These are phyloP conservation scores for Backusella circina DNA, from an alignment of 192 early-diverging fungal genomes.

Conservation along the genomic window DNA sequence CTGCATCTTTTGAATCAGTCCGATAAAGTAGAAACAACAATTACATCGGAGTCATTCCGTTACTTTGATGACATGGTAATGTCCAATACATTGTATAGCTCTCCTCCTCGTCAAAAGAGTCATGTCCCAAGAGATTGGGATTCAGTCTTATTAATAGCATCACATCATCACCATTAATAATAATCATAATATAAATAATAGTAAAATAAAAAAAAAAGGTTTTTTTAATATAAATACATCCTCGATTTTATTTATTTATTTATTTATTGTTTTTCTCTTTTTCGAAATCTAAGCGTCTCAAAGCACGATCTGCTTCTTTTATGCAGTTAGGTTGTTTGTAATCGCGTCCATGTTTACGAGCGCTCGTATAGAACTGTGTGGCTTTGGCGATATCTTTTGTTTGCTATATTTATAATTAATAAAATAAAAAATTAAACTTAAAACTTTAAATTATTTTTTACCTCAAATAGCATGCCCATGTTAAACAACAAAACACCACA, in stretches of 20 bases:
- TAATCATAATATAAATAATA: neutral
- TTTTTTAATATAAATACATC: neutral
- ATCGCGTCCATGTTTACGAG: constrained; percentile 39
- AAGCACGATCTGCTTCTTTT: constrained; percentile 37
- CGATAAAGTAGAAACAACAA: constrained; percentile 11
- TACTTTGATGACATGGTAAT: constrained; percentile 11
- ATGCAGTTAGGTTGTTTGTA: constrained; percentile 36
- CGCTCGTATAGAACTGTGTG: constrained; percentile 35
- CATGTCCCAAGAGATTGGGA: neutral
- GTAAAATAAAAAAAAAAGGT: neutral
- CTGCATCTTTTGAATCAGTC: constrained; percentile 6
- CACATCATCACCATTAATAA: neutral
- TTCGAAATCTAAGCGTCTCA: constrained; percentile 34
- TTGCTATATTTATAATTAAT: constrained; percentile 27
- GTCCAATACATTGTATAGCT: neutral
- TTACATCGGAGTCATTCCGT: neutral
- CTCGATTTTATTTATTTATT: neutral
- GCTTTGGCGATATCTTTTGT: constrained; percentile 37
- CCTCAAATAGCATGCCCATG: constrained; percentile 57
- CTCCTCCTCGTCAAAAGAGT: neutral
- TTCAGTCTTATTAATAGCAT: neutral
- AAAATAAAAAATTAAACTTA: constrained; percentile 7
- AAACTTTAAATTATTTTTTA: constrained; percentile 18
- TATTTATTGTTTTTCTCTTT: constrained; percentile 4
- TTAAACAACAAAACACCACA: constrained; percentile 55